A percentile compares a stretch with the other conserved stretches of the same genome.
Evolutionary conservation across 1,139 yeast species (phyloP).

Genomic region (Yamadazyma atlantica): DNA sequence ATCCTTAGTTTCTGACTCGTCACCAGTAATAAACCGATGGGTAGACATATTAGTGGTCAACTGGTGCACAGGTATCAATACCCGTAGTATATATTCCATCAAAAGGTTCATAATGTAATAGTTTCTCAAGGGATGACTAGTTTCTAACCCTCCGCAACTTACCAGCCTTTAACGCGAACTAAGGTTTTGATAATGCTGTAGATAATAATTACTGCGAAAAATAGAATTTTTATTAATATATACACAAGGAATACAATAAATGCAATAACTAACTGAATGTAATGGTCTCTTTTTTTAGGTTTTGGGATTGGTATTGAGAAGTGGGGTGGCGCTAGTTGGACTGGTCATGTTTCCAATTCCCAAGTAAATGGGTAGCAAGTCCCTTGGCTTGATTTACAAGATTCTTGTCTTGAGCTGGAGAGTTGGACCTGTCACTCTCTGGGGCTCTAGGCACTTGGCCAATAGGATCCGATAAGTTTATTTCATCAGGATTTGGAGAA

Average conservation of each 20-base stretch:
- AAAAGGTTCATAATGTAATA: not conserved
- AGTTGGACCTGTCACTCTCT: no score
- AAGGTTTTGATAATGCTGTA: no score
- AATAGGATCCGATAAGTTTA: not conserved
- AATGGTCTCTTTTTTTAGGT: not conserved
- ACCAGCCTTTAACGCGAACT: not conserved
- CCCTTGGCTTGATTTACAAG: conserved; percentile 43
- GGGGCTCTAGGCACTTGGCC: not conserved
- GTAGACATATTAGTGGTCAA: not conserved
- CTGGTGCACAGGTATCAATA: conserved; percentile 1
- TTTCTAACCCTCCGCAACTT: no score
- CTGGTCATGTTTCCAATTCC: conserved; percentile 25
- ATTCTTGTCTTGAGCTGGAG: no score
- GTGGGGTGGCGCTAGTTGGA: no score
- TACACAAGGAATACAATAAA: no score
- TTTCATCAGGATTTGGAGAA: conserved; percentile 22
- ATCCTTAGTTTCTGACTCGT: not conserved
- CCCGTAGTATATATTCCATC: not conserved
- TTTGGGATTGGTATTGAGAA: no score
- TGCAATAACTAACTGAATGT: no score
- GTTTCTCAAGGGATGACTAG: not conserved
- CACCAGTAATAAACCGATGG: not conserved
- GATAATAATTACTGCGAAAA: no score
- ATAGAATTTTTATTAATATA: no score
- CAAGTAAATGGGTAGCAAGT: conserved; percentile 37